A percentile compares a stretch with the other conserved stretches of the same genome.
Conservation (phyloP, 805 yeast species). For the Cyberlindnera euphorbiae region DNA sequence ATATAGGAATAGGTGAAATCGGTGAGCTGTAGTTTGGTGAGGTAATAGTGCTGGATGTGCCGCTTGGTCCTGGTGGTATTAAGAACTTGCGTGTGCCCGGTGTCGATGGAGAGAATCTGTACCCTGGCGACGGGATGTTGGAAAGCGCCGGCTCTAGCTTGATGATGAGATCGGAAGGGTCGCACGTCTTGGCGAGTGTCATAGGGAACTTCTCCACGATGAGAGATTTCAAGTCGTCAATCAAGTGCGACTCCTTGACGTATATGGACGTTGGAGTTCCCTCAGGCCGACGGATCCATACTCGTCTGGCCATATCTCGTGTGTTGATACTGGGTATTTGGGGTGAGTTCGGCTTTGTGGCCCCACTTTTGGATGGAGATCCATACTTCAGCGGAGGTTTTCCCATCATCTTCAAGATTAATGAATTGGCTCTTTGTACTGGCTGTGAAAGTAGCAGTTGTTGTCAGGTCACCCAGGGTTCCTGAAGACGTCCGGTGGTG, state of each 20-base stretch:
- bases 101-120: slow-evolving; percentile 10
- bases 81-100: slow-evolving; percentile 10
- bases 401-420: slow-evolving; percentile 6
- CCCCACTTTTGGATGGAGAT: slow-evolving; percentile 11
- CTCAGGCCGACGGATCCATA: slow-evolving; percentile 49
- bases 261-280: slow-evolving; percentile 67
- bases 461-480: too few species aligned
- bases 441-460: too few species aligned
- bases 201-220: slow-evolving; percentile 64
- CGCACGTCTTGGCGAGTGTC: slow-evolving; percentile 52
- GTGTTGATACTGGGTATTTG: slow-evolving; percentile 16
- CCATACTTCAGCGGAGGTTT: slow-evolving; percentile 8
- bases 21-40: slow-evolving; percentile 17
- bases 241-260: slow-evolving; percentile 56
- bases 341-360: slow-evolving; percentile 7
- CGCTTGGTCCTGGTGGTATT: neutral
- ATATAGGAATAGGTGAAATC: slow-evolving; percentile 23
- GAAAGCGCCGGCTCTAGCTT: slow-evolving; percentile 15
- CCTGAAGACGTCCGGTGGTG: too few species aligned
- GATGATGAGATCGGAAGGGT: slow-evolving; percentile 62
- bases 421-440: too few species aligned
- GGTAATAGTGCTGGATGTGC: neutral
- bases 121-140: slow-evolving; percentile 6
- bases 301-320: slow-evolving; percentile 30
- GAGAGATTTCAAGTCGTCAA: slow-evolving; percentile 76